phyloP scores from a whole-genome alignment of 2,329 filamentous ascomycete genomes.

The Verticillium longisporum region DNA sequence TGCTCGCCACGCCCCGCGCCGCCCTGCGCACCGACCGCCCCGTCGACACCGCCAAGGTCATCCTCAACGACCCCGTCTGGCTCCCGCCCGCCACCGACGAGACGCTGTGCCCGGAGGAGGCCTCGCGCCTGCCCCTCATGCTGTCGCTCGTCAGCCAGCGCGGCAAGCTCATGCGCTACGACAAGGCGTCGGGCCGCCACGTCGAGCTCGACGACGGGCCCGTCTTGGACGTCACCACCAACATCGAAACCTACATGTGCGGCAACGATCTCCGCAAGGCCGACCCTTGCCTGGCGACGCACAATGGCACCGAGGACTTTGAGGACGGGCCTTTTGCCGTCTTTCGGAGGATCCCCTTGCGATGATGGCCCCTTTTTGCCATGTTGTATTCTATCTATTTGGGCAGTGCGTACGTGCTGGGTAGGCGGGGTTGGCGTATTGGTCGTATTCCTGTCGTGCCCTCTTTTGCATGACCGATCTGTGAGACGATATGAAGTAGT shows the following conservation, averaged over 20 bases:
- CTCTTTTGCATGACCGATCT: too few relatives aligned
- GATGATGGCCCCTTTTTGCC: background rate
- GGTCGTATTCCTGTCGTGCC: too few relatives aligned
- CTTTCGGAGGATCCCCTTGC: background rate
- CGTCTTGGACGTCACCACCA: background rate
- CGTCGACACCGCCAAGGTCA: conserved; percentile 28
- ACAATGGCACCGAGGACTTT: background rate
- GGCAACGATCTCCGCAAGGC: background rate
- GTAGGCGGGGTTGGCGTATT: too few relatives aligned
- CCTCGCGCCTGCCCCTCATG: background rate
- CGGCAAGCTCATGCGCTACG: background rate
- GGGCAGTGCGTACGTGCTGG: too few relatives aligned
- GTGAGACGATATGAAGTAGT: too few relatives aligned
- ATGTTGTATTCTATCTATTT: too few relatives aligned
- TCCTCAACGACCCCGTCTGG: conserved; percentile 39
- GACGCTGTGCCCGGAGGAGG: background rate
- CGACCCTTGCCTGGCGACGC: background rate
- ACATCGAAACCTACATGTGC: background rate
- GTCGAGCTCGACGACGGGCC: background rate
- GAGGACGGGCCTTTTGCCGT: background rate
- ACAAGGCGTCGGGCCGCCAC: background rate
- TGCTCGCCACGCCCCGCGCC: conserved; percentile 32
- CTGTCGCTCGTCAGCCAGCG: background rate
- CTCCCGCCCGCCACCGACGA: conserved; percentile 16
- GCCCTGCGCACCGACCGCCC: conserved; percentile 25